Conservation (phyloP, 106 monocot genomes). For the Platanthera zijinensis region DNA sequence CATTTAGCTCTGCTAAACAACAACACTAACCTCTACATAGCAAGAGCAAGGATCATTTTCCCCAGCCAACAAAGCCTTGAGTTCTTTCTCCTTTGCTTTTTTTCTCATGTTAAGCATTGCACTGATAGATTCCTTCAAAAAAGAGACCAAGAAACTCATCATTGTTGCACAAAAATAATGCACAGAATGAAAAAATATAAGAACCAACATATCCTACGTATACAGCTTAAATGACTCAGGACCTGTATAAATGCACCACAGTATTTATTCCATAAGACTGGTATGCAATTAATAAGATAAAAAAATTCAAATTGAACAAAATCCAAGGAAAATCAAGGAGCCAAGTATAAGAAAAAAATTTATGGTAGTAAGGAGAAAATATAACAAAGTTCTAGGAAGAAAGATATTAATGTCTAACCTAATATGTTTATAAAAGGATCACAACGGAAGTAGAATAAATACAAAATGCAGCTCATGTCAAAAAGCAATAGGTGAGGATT, state of each 20-base stretch:
- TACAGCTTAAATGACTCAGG: background rate
- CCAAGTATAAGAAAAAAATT: background rate
- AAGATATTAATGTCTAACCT: background rate
- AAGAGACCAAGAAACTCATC: constrained; percentile 5
- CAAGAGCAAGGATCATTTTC: constrained; percentile 90
- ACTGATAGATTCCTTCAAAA: constrained; percentile 59
- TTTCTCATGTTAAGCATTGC: constrained; percentile 75
- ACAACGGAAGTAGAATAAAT: background rate
- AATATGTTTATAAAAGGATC: background rate
- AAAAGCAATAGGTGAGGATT: background rate
- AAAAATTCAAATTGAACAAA: background rate
- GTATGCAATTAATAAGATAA: background rate
- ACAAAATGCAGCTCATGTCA: background rate
- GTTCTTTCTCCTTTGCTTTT: constrained; percentile 81
- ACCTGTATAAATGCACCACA: background rate
- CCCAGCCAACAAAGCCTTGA: constrained; percentile 74
- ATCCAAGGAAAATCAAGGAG: background rate
- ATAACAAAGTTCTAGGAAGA: background rate
- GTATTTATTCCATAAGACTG: background rate
- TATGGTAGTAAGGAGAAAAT: background rate
- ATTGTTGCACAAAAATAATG: background rate
- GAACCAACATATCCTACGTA: background rate
- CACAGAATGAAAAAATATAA: background rate
- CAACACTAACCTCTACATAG: constrained; percentile 66
- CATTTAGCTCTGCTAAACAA: background rate